Conservation (phyloP, 352 stramenopile species). For the Globisporangium megalacanthum region DNA sequence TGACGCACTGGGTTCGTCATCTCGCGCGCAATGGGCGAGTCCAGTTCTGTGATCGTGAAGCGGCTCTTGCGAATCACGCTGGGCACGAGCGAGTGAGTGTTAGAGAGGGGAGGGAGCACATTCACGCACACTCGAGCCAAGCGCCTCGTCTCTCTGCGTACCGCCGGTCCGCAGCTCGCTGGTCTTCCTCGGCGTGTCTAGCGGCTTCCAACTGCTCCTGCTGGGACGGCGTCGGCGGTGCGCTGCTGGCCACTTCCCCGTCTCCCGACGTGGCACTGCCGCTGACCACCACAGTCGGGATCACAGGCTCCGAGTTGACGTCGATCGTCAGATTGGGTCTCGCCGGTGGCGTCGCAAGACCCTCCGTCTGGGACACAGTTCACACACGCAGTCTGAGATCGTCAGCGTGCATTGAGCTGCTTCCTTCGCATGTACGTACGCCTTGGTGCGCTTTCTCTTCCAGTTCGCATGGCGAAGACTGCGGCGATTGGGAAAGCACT, state of each 20-base stretch:
- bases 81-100: not conserved
- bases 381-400: too few relatives aligned
- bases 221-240: not conserved
- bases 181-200: not conserved
- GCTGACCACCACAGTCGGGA: not conserved
- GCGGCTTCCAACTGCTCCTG: not conserved
- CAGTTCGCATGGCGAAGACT: not conserved
- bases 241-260: not conserved
- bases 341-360: not conserved
- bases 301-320: not conserved
- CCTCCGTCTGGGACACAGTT: not conserved
- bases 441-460: not conserved
- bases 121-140: not conserved
- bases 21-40: constrained; percentile 49
- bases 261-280: too few relatives aligned
- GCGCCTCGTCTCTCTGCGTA: not conserved
- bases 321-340: not conserved
- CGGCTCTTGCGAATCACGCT: constrained; percentile 72
- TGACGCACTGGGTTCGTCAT: constrained; percentile 45
- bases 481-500: not conserved
- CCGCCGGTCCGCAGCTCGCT: not conserved
- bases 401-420: not conserved
- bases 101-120: not conserved
- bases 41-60: constrained; percentile 84
- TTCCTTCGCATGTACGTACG: not conserved